Evolutionary conservation across 208 protist species (phyloP).

Genomic region (Crithidia brevicula): DNA sequence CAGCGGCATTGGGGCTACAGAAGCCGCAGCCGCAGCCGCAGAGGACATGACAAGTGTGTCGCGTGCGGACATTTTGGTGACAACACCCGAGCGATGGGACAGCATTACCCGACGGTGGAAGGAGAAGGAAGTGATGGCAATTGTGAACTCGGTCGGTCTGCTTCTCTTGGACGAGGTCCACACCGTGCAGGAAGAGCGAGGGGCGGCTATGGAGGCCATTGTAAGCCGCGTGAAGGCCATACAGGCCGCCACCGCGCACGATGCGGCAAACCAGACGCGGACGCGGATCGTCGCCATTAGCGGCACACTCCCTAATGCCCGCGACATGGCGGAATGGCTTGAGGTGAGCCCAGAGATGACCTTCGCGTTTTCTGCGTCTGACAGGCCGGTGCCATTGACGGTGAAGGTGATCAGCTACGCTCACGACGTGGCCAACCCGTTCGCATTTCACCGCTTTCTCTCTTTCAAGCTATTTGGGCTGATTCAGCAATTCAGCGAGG

Average conservation of each 20-base stretch:
- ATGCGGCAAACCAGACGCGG: neutral
- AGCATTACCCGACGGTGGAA: constrained; percentile 93
- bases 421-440: constrained; percentile 77
- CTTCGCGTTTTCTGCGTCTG: constrained; percentile 67
- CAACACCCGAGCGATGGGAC: constrained; percentile 95
- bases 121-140: constrained; percentile 65
- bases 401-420: constrained; percentile 75
- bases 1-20: constrained; percentile 91
- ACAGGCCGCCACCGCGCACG: constrained; percentile 12
- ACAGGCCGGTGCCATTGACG: constrained; percentile 85
- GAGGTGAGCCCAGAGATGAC: constrained; percentile 48
- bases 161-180: constrained; percentile 95
- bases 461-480: constrained; percentile 87
- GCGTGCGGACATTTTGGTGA: constrained; percentile 86
- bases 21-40: constrained; percentile 69
- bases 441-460: constrained; percentile 91
- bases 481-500: constrained; percentile 75
- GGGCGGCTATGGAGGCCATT: constrained; percentile 91
- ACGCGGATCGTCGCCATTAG: constrained; percentile 90
- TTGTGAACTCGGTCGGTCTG: constrained; percentile 80
- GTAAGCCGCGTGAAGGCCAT: constrained; percentile 92
- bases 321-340: constrained; percentile 92
- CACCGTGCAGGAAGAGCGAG: constrained; percentile 91
- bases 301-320: constrained; percentile 93
- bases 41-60: constrained; percentile 47